Conservation (phyloP, 768 basidiomycete species). For the Podaxis pistillaris region DNA sequence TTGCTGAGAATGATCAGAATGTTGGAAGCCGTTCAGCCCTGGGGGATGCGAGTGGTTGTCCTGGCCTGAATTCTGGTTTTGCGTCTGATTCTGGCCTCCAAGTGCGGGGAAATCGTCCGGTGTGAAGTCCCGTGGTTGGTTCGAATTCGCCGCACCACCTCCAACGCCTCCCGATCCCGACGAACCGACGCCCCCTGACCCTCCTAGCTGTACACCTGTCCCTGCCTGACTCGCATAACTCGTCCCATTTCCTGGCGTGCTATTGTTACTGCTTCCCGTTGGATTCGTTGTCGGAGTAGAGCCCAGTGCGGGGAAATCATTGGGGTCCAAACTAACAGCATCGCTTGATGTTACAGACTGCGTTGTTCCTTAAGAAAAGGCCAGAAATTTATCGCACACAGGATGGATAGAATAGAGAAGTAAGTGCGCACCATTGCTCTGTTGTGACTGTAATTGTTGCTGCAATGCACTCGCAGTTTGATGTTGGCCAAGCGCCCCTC, state of each 20-base stretch:
- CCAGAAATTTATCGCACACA: not conserved
- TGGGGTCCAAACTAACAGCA: slow-evolving; percentile 72
- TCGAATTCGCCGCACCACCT: slow-evolving; percentile 32
- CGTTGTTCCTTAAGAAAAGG: not conserved
- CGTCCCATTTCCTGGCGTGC: slow-evolving; percentile 40
- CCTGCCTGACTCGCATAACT: slow-evolving; percentile 86
- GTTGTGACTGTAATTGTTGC: slow-evolving; percentile 50
- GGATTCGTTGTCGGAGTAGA: slow-evolving; percentile 50
- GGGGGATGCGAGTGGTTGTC: slow-evolving; percentile 63
- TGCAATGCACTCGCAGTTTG: slow-evolving; percentile 41
- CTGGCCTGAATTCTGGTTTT: slow-evolving; percentile 32
- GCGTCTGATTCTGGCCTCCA: slow-evolving; percentile 57
- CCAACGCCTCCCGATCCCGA: slow-evolving; percentile 36
- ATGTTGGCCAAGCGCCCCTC: slow-evolving; percentile 53
- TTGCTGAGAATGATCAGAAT: slow-evolving; percentile 33
- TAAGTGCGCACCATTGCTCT: slow-evolving; percentile 47
- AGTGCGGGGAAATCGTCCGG: slow-evolving; percentile 89
- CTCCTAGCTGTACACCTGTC: slow-evolving; percentile 52
- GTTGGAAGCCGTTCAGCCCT: slow-evolving; percentile 68
- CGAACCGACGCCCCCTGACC: slow-evolving; percentile 28
- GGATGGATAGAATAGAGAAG: not conserved
- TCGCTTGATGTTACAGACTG: slow-evolving; percentile 53
- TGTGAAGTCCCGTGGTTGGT: slow-evolving; percentile 68
- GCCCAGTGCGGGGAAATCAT: slow-evolving; percentile 87
- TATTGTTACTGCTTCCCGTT: slow-evolving; percentile 35